Conservation (phyloP, 2,329 filamentous ascomycete genomes). For the Aureobasidium uvarum region DNA sequence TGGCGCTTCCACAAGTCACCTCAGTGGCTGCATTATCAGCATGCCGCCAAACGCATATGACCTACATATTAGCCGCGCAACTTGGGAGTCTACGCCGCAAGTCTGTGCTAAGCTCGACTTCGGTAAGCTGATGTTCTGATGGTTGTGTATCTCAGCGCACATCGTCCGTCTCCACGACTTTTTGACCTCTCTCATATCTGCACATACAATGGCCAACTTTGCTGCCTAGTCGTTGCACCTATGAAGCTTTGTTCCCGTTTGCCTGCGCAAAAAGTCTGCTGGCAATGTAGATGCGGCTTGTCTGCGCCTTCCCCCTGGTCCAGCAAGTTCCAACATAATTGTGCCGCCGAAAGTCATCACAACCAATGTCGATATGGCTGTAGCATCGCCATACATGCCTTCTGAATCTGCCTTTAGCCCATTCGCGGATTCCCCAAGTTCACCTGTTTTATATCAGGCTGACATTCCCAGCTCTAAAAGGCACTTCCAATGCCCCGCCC, state of each 20-base stretch:
- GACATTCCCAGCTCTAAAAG: conserved; percentile 42
- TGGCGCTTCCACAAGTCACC: not conserved
- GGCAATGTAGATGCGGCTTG: not conserved
- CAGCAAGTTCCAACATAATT: not conserved
- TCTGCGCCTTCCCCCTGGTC: not conserved
- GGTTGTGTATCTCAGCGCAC: not conserved
- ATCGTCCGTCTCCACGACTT: not conserved
- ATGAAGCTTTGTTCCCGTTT: not conserved
- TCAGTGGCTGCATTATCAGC: not conserved
- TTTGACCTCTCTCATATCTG: not conserved
- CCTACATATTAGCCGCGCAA: conserved; percentile 18
- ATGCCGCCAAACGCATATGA: conserved; percentile 18
- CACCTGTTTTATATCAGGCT: conserved; percentile 47
- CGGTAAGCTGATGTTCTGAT: not conserved
- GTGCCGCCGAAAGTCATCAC: not conserved
- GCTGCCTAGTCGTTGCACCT: not conserved
- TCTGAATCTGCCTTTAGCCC: conserved; percentile 51
- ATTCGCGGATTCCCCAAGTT: conserved; percentile 53
- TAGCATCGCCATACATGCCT: conserved; percentile 46
- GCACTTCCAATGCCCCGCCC: conserved; percentile 38
- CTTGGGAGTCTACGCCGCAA: not conserved
- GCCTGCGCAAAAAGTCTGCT: not conserved
- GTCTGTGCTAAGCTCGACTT: not conserved
- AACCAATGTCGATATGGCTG: conserved; percentile 13
- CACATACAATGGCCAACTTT: not conserved